Evolutionary conservation across 2,329 filamentous ascomycete species (phyloP), one percentile per base, ranked within the genome.

Genomic region (Nemania bipapillata): DNA sequence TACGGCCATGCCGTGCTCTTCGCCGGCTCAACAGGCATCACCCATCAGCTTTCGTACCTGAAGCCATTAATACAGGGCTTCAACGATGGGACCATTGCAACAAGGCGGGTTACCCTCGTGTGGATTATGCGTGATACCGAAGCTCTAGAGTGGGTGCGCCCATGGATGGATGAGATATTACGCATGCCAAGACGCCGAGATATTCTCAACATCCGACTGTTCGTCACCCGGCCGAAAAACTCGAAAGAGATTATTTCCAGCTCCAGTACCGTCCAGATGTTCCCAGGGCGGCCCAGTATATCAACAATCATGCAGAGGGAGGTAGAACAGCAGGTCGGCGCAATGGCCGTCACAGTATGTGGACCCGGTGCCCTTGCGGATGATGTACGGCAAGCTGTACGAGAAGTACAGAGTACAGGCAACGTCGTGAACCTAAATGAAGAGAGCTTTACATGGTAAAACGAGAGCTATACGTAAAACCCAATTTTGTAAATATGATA

Each of bases 111-210:
- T 54, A 92, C 91, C 1, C 88, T 98, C 7, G 89, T 97, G 68
- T 98, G 96, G 96, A 91, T 97, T 76, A 92, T 98, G 72, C 93
- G 96, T 70, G 93, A 94, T 63, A 91, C 92, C 42, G 91, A 97
- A 76, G 90, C 95, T 65, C 87, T 98, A 7, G 93, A 97, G 79
- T 98, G 96, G 95, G 92, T 97, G 67, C 89, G 93, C 7, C 92
- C 93, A 4, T 98, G 92, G 91, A 90, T 91, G 87, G 87, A 91
- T 73, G 81, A 84, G 63, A 82, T 98, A 62, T 85, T 98, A 35
- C 86, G 87, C 64, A 91, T 97, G 86, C 91, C 93, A 12, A 87
- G 90, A 74, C 90, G 94, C 62, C 89, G 92, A 66, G 93, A 97
- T 57, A 86, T 97, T 32, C 86, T 99, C 52, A 91, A 90, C 74